Conservation (phyloP, 1,139 yeast species). For the Blastobotrys niveus region DNA sequence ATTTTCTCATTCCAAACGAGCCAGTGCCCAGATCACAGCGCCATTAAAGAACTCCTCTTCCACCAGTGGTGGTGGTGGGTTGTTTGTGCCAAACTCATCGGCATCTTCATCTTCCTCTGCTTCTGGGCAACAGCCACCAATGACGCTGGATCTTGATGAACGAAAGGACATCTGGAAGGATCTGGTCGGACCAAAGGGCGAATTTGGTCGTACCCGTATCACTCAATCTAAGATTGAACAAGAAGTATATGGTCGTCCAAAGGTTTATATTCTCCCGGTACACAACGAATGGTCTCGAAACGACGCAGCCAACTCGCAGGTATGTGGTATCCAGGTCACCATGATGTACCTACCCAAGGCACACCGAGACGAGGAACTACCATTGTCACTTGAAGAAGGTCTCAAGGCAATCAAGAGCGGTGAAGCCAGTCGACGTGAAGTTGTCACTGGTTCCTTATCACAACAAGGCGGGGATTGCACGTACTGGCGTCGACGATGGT, state of each 20-base stretch:
- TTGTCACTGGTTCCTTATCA: constrained; percentile 50
- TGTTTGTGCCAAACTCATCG: no score
- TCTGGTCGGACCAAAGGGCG: constrained; percentile 73
- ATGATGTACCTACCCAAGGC: constrained; percentile 65
- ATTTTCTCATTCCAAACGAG: no score
- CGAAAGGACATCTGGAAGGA: constrained; percentile 31
- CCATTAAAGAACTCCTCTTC: neutral
- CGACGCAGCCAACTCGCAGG: constrained; percentile 42
- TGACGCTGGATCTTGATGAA: neutral
- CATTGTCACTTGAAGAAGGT: constrained; percentile 33
- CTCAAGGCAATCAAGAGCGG: constrained; percentile 6
- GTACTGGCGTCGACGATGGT: constrained; percentile 60
- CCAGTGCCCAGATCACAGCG: neutral
- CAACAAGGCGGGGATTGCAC: constrained; percentile 80
- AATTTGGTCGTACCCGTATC: constrained; percentile 75
- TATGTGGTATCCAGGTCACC: constrained; percentile 64
- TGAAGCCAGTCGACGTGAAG: neutral
- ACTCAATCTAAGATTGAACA: constrained; percentile 58
- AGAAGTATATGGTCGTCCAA: constrained; percentile 50
- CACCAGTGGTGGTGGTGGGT: no score
- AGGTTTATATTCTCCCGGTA: constrained; percentile 53
- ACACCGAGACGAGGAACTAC: constrained; percentile 47
- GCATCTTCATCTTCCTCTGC: no score
- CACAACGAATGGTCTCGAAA: constrained; percentile 71
- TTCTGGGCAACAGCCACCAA: no score